Evolutionary conservation across 2,329 filamentous ascomycete genomes (phyloP), one percentile per base, ranked within the genome.

Genomic region (Alternaria burnsii): DNA sequence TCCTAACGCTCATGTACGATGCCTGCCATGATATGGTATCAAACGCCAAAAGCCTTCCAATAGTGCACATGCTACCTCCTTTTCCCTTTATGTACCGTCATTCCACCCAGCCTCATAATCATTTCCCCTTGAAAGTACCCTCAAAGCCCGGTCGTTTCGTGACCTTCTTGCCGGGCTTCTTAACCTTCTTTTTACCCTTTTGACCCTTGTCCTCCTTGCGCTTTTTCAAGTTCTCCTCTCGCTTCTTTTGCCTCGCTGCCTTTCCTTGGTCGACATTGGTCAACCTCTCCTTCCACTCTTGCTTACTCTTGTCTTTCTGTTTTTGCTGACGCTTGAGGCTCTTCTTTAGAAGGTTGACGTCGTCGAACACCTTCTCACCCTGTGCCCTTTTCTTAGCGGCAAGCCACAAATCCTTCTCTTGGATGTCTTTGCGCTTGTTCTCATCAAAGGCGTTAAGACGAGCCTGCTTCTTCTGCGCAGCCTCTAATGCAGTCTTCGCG

Each of bases 351-450:
- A 97, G 81, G 46, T 87, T 88, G 65, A 93, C 92, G 77, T 97
- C 93, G 74, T 98, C 93, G 61, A 88, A 89, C 34, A 97, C 90
- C 76, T 92, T 91, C 75, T 97, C 94, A 50, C 95, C 95, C 77
- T 97, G 92, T 1, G 91, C 93, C 24, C 91, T 89, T 79, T 93
- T 92, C 79, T 94, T 91, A 3, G 95, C 95, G 48, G 91, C 94
- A 60, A 97, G 84, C 95, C 95, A 99, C 59, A 89, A 84, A 72
- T 99, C 94, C 83, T 98, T 98, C 79, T 97, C 92, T 62, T 93
- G 89, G 44, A 98, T 90, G 61, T 97, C 92, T 63, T 89, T 89
- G 57, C 91, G 90, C 82, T 97, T 97, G 67, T 88, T 87, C 1
- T 90, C 87, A 70, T 94, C 91, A 73, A 97, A 87, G 28, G 83